Base-by-base conservation (phyloP, 129 eudicot species). In the Flaveria bidentis region DNA sequence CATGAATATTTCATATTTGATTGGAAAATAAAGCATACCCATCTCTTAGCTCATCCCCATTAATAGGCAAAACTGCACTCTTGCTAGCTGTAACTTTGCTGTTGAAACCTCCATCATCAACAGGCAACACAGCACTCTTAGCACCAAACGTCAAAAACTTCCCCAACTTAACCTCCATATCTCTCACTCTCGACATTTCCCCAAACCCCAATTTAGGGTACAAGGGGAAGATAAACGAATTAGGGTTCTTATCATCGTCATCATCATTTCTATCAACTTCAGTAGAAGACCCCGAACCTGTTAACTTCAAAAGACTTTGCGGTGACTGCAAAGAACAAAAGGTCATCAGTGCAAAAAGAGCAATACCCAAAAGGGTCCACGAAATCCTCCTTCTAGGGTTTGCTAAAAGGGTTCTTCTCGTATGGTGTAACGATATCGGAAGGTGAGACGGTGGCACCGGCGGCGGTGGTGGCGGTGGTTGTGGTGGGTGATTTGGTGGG, bases 131-230 rank as follows among this genome's bases (percentile, higher is more conserved):
- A 46, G 79, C 23, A 36, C 77, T 82, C 67, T 76, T 69, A 14
- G 80, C 42, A 44, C 85, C 76, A 5, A 76, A 50, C 62, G 78
- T 75, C 70, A 74, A 76, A 84, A 84, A 78, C 56, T 81, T 91
- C 75, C 97, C 93, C 70, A 91, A 78, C 33, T 88, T 91, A 17
- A 88, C 81, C 82, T 91, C 93, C 85, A 80, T 57, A 60, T 86
- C 91, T n/a, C 85, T 70, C 51, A 23, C 46, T 15, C 46, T 75
- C 6, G 57, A 62, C 67, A 20, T 52, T 68, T 73, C 82, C n/a
- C 64, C 39, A 50, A 41, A 18, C 49, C 85, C 84, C 69, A 71
- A 73, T 83, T 86, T 91, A 5, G 84, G 86, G 67, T 72, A 91
- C 79, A 91, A 50, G 0, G 91, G 91, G 26, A 91, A 86, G 15